Conservation (phyloP, 306 rosid genomes). For the Senna tora region DNA sequence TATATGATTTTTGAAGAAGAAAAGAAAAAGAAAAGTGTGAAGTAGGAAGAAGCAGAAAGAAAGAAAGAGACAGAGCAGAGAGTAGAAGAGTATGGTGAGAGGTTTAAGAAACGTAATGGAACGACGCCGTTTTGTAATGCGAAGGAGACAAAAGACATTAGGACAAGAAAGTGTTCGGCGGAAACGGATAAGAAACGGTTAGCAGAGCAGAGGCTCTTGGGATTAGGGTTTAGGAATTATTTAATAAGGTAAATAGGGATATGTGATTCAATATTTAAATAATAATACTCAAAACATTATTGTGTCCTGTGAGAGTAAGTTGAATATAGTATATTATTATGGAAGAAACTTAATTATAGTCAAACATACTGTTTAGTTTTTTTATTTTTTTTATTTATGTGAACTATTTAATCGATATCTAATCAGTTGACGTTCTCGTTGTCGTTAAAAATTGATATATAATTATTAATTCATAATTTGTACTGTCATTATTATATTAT, state of each 20-base stretch:
- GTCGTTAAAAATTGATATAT: no score
- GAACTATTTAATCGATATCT: no score
- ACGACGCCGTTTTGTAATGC: slow-evolving; percentile 1
- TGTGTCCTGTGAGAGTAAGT: neutral
- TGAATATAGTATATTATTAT: neutral
- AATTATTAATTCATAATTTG: no score
- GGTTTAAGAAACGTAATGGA: neutral
- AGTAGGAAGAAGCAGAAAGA: neutral
- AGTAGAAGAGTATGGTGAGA: neutral
- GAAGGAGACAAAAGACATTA: slow-evolving; percentile 2
- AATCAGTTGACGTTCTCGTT: no score
- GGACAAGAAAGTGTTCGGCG: neutral
- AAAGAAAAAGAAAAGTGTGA: neutral
- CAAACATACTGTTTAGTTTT: no score
- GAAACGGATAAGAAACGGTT: neutral
- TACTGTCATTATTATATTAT: no score
- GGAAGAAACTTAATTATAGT: no score
- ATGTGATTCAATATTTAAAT: neutral
- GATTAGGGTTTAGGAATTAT: neutral
- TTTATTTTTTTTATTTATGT: no score
- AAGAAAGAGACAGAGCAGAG: neutral
- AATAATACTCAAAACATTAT: neutral
- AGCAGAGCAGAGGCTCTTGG: neutral
- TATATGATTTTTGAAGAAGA: neutral
- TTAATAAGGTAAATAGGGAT: neutral